Evolutionary conservation across 192 early-diverging fungal species (phyloP).

Genomic region (Paraglomus brasilianum): DNA sequence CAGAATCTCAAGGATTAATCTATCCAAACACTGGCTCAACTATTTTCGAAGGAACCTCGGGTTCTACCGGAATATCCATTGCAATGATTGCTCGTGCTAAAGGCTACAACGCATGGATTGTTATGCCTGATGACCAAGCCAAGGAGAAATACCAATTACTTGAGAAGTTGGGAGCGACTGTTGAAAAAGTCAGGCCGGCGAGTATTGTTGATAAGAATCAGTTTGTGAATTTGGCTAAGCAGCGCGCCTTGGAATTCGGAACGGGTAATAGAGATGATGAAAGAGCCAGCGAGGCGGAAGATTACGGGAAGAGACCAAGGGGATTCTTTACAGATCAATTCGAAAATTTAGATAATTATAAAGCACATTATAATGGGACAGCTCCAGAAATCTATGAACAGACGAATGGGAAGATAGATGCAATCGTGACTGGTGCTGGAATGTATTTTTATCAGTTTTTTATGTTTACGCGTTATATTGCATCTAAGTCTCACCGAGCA

Average conservation of each 20-base stretch:
- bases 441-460: slow-evolving; percentile 15
- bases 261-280: slow-evolving; percentile 22
- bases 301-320: slow-evolving; percentile 24
- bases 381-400: slow-evolving; percentile 88
- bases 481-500: background rate
- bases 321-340: slow-evolving; percentile 94
- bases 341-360: slow-evolving; percentile 84
- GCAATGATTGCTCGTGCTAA: slow-evolving; percentile 86
- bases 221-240: slow-evolving; percentile 88
- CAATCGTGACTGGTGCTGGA: slow-evolving; percentile 87
- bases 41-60: slow-evolving; percentile 94
- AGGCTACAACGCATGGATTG: slow-evolving; percentile 92
- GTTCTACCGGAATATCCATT: slow-evolving; percentile 94
- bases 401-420: slow-evolving; percentile 69
- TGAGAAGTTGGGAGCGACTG: slow-evolving; percentile 77
- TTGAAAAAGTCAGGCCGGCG: slow-evolving; percentile 89
- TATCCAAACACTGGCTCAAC: slow-evolving; percentile 70
- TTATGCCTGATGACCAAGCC: slow-evolving; percentile 95
- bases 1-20: slow-evolving; percentile 69
- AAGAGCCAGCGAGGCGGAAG: background rate
- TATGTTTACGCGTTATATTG: background rate
- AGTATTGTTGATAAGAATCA: slow-evolving; percentile 89
- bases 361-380: slow-evolving; percentile 78
- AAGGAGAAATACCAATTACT: slow-evolving; percentile 86
- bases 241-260: slow-evolving; percentile 68